phyloP scores from a whole-genome alignment of 345 rosid species.

The Gossypium australe region DNA sequence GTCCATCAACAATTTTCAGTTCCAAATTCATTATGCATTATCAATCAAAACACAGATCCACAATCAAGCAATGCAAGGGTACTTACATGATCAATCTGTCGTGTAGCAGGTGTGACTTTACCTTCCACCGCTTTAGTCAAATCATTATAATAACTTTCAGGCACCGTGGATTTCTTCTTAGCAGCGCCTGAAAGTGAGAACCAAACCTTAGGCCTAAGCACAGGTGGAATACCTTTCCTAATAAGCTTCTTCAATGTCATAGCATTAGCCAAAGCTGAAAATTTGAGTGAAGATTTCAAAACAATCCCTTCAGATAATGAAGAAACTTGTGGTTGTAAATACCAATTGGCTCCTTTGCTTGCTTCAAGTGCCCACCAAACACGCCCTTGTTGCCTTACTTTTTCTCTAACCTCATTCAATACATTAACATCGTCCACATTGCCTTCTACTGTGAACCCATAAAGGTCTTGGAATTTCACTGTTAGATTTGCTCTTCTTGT shows the following conservation, averaged over 20 bases:
- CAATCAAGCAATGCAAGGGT: not conserved
- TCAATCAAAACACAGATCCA: not conserved
- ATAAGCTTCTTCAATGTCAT: not conserved
- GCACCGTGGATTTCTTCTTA: constrained; percentile 97
- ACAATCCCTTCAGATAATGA: constrained; percentile 59
- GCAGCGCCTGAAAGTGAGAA: constrained; percentile 98
- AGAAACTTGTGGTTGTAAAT: constrained; percentile 71
- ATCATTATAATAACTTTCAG: constrained; percentile 88
- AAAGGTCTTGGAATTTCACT: not conserved
- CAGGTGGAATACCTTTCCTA: constrained; percentile 95
- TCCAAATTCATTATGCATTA: not conserved
- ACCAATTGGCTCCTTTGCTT: constrained; percentile 98
- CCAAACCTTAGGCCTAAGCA: constrained; percentile 95
- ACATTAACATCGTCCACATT: constrained; percentile 4
- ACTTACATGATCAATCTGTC: constrained; percentile 98
- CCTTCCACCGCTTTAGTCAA: constrained; percentile 88
- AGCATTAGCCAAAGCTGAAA: constrained; percentile 34
- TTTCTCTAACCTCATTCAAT: not conserved
- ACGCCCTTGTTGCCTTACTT: constrained; percentile 36
- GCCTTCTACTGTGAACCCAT: constrained; percentile 1
- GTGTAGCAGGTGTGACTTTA: constrained; percentile 86
- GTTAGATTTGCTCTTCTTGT: not conserved
- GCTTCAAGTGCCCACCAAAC: constrained; percentile 99
- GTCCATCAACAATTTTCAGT: not conserved
- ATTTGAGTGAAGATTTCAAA: constrained; percentile 73